A percentile compares a stretch with the other conserved stretches of the same genome.
These are phyloP conservation scores for Phalaenopsis aphrodite DNA, from an alignment of 106 monocot species.

Conservation along the genomic window DNA sequence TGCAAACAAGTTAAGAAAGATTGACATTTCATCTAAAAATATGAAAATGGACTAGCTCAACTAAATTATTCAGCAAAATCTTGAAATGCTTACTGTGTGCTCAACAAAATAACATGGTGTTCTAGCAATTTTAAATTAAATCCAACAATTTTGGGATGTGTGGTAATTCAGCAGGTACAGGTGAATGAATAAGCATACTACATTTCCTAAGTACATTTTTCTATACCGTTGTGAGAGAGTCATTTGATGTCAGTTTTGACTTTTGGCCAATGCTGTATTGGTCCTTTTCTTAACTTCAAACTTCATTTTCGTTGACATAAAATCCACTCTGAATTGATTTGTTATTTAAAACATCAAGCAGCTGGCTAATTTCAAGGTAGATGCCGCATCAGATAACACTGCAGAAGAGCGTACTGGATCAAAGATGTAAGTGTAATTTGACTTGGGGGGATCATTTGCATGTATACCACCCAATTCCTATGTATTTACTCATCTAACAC, in stretches of 20 bases:
- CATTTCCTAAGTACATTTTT: not conserved
- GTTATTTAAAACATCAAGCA: not conserved
- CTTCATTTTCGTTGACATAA: not conserved
- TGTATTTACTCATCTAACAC: too few species aligned
- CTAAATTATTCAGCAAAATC: too few species aligned
- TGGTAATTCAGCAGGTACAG: not conserved
- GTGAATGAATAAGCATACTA: not conserved
- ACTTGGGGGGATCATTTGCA: too few species aligned
- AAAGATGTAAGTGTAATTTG: not conserved
- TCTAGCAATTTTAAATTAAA: too few species aligned
- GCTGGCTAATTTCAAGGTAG: conserved; percentile 7
- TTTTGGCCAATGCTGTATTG: not conserved
- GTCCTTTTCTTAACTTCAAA: not conserved
- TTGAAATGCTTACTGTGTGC: too few species aligned
- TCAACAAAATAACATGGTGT: too few species aligned
- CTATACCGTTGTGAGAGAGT: too few species aligned
- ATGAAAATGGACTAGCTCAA: too few species aligned
- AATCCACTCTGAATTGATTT: not conserved
- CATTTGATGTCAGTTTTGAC: not conserved
- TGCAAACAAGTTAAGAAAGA: too few species aligned
- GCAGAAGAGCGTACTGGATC: not conserved
- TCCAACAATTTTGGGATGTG: too few species aligned
- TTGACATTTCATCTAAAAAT: too few species aligned
- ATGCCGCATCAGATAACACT: not conserved
- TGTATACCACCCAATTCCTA: too few species aligned